These are phyloP conservation scores for Fusarium lyarnte DNA, from an alignment of 2,329 filamentous ascomycete genomes.

Conservation along the genomic window DNA sequence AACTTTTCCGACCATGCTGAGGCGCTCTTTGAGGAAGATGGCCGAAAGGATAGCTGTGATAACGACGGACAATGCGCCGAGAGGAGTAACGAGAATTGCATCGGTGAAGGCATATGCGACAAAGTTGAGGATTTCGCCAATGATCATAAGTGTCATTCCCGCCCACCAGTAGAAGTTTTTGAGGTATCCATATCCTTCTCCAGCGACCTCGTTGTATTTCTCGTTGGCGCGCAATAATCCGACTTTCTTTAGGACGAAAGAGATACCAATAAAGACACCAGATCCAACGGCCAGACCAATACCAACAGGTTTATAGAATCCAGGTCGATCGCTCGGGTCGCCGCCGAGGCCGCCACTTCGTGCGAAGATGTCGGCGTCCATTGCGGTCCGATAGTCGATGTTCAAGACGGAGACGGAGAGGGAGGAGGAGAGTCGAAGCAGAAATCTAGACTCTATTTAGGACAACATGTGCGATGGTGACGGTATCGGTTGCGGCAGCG, in stretches of 20 bases:
- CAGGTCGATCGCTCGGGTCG: slow-evolving; percentile 50
- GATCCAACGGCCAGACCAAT: slow-evolving; percentile 87
- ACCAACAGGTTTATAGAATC: slow-evolving; percentile 83
- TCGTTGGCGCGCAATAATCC: slow-evolving; percentile 91
- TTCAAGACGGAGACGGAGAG: not conserved
- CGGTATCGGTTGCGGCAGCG: slow-evolving; percentile 33
- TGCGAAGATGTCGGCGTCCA: slow-evolving; percentile 40
- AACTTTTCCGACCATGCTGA: slow-evolving; percentile 96
- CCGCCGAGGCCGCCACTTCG: slow-evolving; percentile 31
- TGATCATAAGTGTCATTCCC: slow-evolving; percentile 96
- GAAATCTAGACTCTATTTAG: slow-evolving; percentile 27
- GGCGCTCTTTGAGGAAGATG: slow-evolving; percentile 93
- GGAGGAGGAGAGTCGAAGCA: slow-evolving; percentile 13
- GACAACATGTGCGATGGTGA: slow-evolving; percentile 41
- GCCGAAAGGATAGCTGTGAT: slow-evolving; percentile 90
- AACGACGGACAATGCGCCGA: slow-evolving; percentile 92
- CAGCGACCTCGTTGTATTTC: slow-evolving; percentile 95
- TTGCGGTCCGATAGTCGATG: slow-evolving; percentile 13
- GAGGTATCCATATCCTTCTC: slow-evolving; percentile 96
- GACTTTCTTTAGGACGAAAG: slow-evolving; percentile 95
- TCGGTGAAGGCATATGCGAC: slow-evolving; percentile 97
- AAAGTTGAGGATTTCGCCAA: slow-evolving; percentile 97
- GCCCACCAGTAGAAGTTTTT: slow-evolving; percentile 96
- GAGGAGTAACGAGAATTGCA: slow-evolving; percentile 91
- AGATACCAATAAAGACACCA: slow-evolving; percentile 91